Percentiles rank a stretch among this genome's conserved stretches.
These are phyloP conservation scores for Gaeumannomyces sp. DNA, from an alignment of 2,329 filamentous ascomycete species.

Conservation along the genomic window DNA sequence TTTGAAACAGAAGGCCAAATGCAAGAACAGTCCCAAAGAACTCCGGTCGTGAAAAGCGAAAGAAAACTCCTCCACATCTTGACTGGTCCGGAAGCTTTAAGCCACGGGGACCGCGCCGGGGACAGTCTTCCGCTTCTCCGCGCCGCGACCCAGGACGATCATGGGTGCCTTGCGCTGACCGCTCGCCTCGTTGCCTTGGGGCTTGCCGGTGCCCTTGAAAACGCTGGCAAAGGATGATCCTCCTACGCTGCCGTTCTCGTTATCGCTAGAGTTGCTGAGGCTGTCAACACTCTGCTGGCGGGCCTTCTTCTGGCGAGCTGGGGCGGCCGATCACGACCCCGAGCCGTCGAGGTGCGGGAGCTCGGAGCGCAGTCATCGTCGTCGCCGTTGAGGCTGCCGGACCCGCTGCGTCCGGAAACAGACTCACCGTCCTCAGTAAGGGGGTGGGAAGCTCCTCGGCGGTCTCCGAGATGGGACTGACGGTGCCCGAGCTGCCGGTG, in stretches of 20 bases:
- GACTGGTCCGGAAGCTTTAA: background rate
- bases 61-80: constrained; percentile 12
- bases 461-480: constrained; percentile 84
- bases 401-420: constrained; percentile 64
- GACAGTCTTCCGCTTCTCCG: constrained; percentile 72
- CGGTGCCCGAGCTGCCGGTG: constrained; percentile 67
- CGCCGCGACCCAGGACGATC: constrained; percentile 70
- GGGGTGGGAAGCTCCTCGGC: constrained; percentile 59
- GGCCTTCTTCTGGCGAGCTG: constrained; percentile 56
- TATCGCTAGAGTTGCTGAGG: constrained; percentile 50
- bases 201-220: constrained; percentile 54
- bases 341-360: constrained; percentile 72
- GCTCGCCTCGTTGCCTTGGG: constrained; percentile 48
- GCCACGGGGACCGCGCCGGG: background rate
- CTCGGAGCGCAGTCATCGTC: constrained; percentile 62
- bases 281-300: constrained; percentile 56
- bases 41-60: constrained; percentile 1
- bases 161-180: constrained; percentile 76
- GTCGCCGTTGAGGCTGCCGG: constrained; percentile 71
- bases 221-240: constrained; percentile 55
- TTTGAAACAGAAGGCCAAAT: constrained; percentile 14
- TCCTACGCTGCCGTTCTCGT: constrained; percentile 42
- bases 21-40: constrained; percentile 4
- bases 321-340: constrained; percentile 80
- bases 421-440: constrained; percentile 72